A percentile compares a stretch with the other conserved stretches of the same genome.
Conservation (phyloP, 2,329 filamentous ascomycete genomes). For the Ascochyta viciae-villosae region DNA sequence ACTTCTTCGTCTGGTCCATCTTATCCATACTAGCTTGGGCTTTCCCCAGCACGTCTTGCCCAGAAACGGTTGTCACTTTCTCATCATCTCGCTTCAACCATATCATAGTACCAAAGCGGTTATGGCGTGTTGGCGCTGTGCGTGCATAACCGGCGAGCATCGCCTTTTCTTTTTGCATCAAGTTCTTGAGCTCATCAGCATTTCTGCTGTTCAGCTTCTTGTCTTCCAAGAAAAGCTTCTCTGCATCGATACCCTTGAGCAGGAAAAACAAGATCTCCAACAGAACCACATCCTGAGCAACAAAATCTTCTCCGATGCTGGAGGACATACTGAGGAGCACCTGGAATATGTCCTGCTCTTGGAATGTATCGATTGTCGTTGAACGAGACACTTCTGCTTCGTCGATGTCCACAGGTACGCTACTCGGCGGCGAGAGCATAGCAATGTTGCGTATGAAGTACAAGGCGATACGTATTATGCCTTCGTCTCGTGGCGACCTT, state of each 20-base stretch:
- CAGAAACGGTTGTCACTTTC: constrained; percentile 84
- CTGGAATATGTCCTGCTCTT: constrained; percentile 88
- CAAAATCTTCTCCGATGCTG: constrained; percentile 93
- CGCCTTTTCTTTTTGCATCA: constrained; percentile 84
- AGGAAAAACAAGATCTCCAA: constrained; percentile 93
- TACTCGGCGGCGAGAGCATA: constrained; percentile 78
- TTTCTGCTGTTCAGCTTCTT: constrained; percentile 72
- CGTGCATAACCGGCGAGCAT: constrained; percentile 80
- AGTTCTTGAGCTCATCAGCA: constrained; percentile 72
- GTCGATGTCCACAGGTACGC: constrained; percentile 81
- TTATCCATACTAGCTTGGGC: constrained; percentile 77
- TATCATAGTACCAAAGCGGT: constrained; percentile 94
- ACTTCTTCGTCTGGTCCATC: constrained; percentile 90
- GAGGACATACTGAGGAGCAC: constrained; percentile 86
- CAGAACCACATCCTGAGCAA: constrained; percentile 84
- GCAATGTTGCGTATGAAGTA: constrained; percentile 90
- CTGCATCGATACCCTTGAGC: constrained; percentile 84
- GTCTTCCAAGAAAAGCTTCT: constrained; percentile 85
- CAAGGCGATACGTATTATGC: constrained; percentile 87
- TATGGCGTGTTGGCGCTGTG: constrained; percentile 84
- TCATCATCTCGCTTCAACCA: constrained; percentile 90
- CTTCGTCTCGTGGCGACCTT: constrained; percentile 80
- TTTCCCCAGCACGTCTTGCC: constrained; percentile 82
- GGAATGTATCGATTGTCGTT: constrained; percentile 85
- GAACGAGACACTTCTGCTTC: constrained; percentile 89